Percentiles rank a stretch among this genome's conserved stretches.
Conservation (phyloP, 192 early-diverging fungal species). For the Martensiomyces pterosporus region DNA sequence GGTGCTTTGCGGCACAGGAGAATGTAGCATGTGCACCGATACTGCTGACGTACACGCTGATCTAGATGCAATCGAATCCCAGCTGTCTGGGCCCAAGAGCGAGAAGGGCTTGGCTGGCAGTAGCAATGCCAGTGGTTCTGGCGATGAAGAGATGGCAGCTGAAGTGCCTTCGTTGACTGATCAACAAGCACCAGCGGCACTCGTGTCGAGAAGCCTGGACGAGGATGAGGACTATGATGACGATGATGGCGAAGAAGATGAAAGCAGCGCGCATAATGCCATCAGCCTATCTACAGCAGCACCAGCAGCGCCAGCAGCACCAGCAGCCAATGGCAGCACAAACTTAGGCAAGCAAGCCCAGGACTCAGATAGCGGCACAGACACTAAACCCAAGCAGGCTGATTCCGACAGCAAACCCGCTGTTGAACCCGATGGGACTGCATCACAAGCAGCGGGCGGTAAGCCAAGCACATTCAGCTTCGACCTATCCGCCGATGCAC, state of each 20-base stretch:
- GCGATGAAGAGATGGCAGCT: constrained; percentile 1
- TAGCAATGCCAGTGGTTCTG: background rate
- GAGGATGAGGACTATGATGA: constrained; percentile 52
- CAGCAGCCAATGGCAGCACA: no score
- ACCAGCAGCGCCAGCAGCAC: no score
- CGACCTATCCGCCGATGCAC: no score
- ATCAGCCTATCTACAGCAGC: no score
- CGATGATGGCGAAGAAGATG: constrained; percentile 21
- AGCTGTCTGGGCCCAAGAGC: constrained; percentile 1
- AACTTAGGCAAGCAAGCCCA: no score
- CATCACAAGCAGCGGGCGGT: no score
- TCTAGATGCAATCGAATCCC: constrained; percentile 1
- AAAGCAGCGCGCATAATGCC: background rate
- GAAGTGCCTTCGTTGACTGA: constrained; percentile 9
- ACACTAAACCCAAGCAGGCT: background rate
- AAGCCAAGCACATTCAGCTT: no score
- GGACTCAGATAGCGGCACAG: constrained; percentile 3
- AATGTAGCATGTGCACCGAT: constrained; percentile 29
- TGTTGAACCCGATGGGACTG: no score
- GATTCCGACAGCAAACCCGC: background rate
- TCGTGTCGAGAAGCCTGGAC: constrained; percentile 26
- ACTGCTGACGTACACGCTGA: constrained; percentile 5
- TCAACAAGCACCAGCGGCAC: constrained; percentile 3
- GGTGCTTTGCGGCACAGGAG: constrained; percentile 50
- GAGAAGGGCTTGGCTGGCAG: background rate